These are phyloP conservation scores for Amauroascus verrucosus DNA, from an alignment of 2,329 filamentous ascomycete genomes.

Conservation along the genomic window DNA sequence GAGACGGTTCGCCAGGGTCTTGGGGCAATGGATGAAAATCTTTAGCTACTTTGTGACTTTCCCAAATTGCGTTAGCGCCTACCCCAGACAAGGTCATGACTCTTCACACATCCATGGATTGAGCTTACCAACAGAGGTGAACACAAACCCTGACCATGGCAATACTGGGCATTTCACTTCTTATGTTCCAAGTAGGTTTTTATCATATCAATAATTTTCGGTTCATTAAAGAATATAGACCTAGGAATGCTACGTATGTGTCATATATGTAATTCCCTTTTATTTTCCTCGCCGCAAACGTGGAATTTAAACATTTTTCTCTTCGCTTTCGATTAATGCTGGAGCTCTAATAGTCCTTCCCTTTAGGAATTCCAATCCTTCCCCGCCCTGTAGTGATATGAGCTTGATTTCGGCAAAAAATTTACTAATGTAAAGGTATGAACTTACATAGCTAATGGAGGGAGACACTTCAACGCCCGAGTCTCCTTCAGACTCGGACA, in stretches of 20 bases:
- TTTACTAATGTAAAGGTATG: neutral
- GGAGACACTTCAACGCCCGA: constrained; percentile 83
- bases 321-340: constrained; percentile 53
- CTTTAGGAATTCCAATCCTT: constrained; percentile 53
- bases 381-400: constrained; percentile 42
- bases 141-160: neutral
- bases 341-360: constrained; percentile 52
- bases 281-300: neutral
- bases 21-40: constrained; percentile 15
- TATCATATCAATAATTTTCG: neutral
- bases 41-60: constrained; percentile 15
- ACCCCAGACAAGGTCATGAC: constrained; percentile 9
- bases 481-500: constrained; percentile 49
- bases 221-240: neutral
- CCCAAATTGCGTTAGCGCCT: constrained; percentile 14
- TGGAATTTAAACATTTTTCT: constrained; percentile 23
- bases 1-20: neutral
- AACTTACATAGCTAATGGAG: constrained; percentile 85
- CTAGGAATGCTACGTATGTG: neutral
- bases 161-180: neutral
- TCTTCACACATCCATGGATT: constrained; percentile 2
- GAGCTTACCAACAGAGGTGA: neutral
- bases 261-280: neutral
- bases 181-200: neutral
- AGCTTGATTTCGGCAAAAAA: constrained; percentile 8